Evolutionary conservation across 2,329 filamentous ascomycete species (phyloP), one percentile per base, ranked within the genome.

Genomic region (Botrytis squamosa): DNA sequence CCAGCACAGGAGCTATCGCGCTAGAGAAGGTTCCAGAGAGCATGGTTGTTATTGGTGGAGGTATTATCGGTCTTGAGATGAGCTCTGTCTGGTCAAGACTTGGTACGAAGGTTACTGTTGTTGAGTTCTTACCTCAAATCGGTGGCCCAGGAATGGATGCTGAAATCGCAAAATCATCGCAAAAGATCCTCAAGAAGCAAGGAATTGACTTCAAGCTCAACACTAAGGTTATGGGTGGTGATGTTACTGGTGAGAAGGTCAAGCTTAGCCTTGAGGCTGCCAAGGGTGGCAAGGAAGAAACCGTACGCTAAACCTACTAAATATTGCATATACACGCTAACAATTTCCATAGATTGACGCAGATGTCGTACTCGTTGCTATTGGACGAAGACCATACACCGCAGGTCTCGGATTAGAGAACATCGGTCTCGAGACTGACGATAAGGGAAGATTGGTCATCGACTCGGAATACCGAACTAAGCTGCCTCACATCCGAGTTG

Each of bases 391-490:
- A 77, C 96, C 96, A 71, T 99, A 98, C 88, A 99, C 96, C 75
- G 86, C 89, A 76, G 95, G 94, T 76, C 92, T 99, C 36, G 94
- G 93, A 79, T 89, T 98, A 76, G 96, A 99, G 86, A 98, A 97
- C 84, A 91, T 97, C 79, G 95, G 94, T 77, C 87, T 98, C 70
- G 94, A 97, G 84, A 88, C 92, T 75, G 96, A 99, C 83, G 95
- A 98, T 82, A 92, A 93, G 79, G 96, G 96, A 81, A 94, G 96
- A 80, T 88, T 99, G 76, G 93, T 99, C 80, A 98, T 99, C 82
- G 96, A 99, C 87, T 94, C 95, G 80, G 95, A 99, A 85, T 99
- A 97, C 89, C 94, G 96, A 85, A 99, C 96, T 82, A 98, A 98
- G 87, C 87, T 96, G 78, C 93, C 95, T 66, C 96, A 99, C 86